Base-by-base conservation (phyloP, 805 yeast genomes). In the Hemisphaericaspora nanyangensis region DNA sequence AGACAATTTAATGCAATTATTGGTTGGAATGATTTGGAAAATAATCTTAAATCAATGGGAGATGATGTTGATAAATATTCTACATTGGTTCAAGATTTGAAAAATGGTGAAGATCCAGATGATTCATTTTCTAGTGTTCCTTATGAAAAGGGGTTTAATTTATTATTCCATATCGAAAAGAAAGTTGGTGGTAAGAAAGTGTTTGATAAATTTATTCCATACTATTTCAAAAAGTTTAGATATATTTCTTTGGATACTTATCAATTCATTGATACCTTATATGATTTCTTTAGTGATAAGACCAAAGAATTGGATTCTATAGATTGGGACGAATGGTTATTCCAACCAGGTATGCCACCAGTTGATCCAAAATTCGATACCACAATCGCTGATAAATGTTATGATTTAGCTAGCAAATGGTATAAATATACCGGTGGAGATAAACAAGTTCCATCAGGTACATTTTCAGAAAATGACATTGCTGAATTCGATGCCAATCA, bases 51-150 rank as follows among this genome's bases (percentile, higher is more conserved):
- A 26, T 65, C 82, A n/a, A 77, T 85, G 78, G 82, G 83, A 22
- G 69, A 69, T 12, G 50, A 63, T 12, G 74, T 75, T 10, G 51
- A 50, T 25, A 63, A 79, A 56, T 82, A 75, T 65, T 68, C 84
- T 24, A 71, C 76, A 34, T 72, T 89, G 50, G 80, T 86, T 17
- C 90, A 85, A 52, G 72, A 85, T 57, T 72, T 88, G 51, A 73
- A 82, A 52, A 80, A 76, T 52, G 72, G 77, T 33, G 65, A 75
- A 31, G 95, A 87, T 56, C 96, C 96, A 5, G 96, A 89, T 61
- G 95, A 88, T 51, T 82, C 95, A 1, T 89, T 87, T 61, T 80
- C 88, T 25, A 70, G 85, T 1, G 95, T 89, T 33, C 96, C 96
- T 3, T 89, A 89, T 61, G 96, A 89, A 58, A 88, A 88, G 60